Percentiles rank a stretch among this genome's conserved stretches.
Evolutionary conservation across 2,329 filamentous ascomycete genomes (phyloP).

Genomic region (Bipolaris oryzae): DNA sequence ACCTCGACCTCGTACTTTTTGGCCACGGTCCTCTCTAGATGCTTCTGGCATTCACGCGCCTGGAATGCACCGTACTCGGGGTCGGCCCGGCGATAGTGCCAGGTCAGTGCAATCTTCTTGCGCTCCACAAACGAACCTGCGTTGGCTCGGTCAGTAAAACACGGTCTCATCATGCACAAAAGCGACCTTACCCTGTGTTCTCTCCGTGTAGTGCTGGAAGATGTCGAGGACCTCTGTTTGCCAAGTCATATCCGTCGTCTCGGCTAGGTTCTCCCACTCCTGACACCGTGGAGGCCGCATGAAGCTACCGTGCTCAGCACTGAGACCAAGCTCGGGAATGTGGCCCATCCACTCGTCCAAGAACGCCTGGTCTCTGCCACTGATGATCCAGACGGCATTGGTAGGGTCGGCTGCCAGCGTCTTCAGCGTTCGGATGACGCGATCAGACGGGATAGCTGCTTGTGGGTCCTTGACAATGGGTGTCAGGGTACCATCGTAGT

Average conservation of each 20-base stretch:
- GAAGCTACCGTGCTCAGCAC: slow-evolving; percentile 96
- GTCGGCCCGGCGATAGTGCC: slow-evolving; percentile 94
- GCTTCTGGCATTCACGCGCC: slow-evolving; percentile 78
- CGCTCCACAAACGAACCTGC: slow-evolving; percentile 92
- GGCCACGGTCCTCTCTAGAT: slow-evolving; percentile 76
- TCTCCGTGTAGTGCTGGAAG: slow-evolving; percentile 88
- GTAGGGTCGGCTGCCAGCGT: slow-evolving; percentile 76
- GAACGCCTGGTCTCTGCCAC: slow-evolving; percentile 90
- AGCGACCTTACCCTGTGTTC: slow-evolving; percentile 70
- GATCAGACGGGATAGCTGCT: slow-evolving; percentile 84
- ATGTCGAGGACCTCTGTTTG: slow-evolving; percentile 81
- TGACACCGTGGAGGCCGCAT: slow-evolving; percentile 78
- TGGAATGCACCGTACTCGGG: slow-evolving; percentile 83
- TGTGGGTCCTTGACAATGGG: slow-evolving; percentile 91
- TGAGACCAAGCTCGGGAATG: slow-evolving; percentile 86
- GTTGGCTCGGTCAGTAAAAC: slow-evolving; percentile 18
- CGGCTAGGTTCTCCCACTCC: slow-evolving; percentile 87
- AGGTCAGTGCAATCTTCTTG: slow-evolving; percentile 92
- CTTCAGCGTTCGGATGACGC: slow-evolving; percentile 79
- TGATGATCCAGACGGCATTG: slow-evolving; percentile 98
- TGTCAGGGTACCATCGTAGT: slow-evolving; percentile 96
- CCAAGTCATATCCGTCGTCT: slow-evolving; percentile 90
- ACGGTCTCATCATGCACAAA: not conserved
- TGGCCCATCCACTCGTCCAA: slow-evolving; percentile 90
- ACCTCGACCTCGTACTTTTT: slow-evolving; percentile 91